These are phyloP conservation scores for Umbelopsis sp. DNA, from an alignment of 371 early-diverging fungal species.

Conservation along the genomic window DNA sequence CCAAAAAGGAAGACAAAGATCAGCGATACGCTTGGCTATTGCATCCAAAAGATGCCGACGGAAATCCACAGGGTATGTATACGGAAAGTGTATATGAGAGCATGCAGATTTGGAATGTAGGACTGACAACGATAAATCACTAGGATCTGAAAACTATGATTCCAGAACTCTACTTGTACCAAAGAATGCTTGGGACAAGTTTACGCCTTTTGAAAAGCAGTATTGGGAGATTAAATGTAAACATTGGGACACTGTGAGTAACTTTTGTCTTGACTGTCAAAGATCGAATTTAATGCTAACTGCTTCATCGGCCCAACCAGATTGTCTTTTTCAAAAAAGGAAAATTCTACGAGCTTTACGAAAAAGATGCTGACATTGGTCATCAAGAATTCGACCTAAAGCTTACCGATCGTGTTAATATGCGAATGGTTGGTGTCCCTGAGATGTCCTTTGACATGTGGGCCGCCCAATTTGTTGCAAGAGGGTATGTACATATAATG, in stretches of 20 bases:
- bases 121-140: neutral
- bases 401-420: slow-evolving; percentile 96
- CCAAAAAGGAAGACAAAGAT: slow-evolving; percentile 83
- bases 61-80: slow-evolving; percentile 53
- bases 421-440: slow-evolving; percentile 99
- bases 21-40: slow-evolving; percentile 88
- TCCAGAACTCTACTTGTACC: slow-evolving; percentile 94
- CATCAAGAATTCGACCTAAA: slow-evolving; percentile 97
- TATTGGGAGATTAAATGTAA: slow-evolving; percentile 99
- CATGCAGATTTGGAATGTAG: no score
- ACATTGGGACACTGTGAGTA: slow-evolving; percentile 90
- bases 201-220: slow-evolving; percentile 99
- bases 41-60: slow-evolving; percentile 81
- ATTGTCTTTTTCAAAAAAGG: slow-evolving; percentile 99
- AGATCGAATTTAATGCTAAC: neutral
- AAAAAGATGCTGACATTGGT: slow-evolving; percentile 99
- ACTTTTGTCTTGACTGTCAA: neutral
- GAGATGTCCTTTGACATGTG: slow-evolving; percentile 95
- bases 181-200: slow-evolving; percentile 71
- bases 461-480: slow-evolving; percentile 96
- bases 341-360: slow-evolving; percentile 99
- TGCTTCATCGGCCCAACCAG: slow-evolving; percentile 22
- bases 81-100: neutral
- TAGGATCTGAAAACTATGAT: slow-evolving; percentile 90
- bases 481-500: slow-evolving; percentile 65